phyloP scores from a whole-genome alignment of 2,329 filamentous ascomycete species.

The Phyllosticta citriasiana region DNA sequence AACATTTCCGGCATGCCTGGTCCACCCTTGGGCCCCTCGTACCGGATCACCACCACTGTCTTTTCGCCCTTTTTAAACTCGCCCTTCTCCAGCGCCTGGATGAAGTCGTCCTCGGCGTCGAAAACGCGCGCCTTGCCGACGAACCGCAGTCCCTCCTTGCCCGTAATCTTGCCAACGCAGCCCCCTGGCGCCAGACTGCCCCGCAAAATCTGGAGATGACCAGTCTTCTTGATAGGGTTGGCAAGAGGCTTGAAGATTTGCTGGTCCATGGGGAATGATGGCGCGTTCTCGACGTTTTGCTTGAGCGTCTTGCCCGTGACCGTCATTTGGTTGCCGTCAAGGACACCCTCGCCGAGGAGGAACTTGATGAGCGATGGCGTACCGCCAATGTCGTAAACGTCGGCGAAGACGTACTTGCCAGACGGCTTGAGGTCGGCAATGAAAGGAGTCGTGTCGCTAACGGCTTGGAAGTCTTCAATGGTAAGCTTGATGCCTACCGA shows the following conservation, averaged over 20 bases:
- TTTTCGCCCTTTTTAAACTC: conserved; percentile 68
- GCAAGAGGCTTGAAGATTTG: conserved; percentile 59
- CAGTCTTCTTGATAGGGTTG: conserved; percentile 60
- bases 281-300: conserved; percentile 43
- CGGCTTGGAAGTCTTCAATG: conserved; percentile 42
- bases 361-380: conserved; percentile 41
- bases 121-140: conserved; percentile 61
- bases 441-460: conserved; percentile 41
- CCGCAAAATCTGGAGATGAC: conserved; percentile 63
- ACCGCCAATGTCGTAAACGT: conserved; percentile 46
- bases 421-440: conserved; percentile 43
- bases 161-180: conserved; percentile 65
- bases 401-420: conserved; percentile 47
- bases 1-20: conserved; percentile 70
- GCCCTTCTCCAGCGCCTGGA: conserved; percentile 54
- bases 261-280: conserved; percentile 58
- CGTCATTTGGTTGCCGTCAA: conserved; percentile 39
- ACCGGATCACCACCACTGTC: conserved; percentile 66
- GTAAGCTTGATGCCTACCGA: conserved; percentile 40
- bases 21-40: conserved; percentile 63
- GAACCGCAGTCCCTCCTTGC: conserved; percentile 61
- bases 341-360: conserved; percentile 38
- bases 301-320: conserved; percentile 42
- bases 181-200: conserved; percentile 61
- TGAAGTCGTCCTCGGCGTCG: conserved; percentile 60